Base-by-base conservation (phyloP, 1,139 yeast genomes). In the Yamadazyma trypodendri region DNA sequence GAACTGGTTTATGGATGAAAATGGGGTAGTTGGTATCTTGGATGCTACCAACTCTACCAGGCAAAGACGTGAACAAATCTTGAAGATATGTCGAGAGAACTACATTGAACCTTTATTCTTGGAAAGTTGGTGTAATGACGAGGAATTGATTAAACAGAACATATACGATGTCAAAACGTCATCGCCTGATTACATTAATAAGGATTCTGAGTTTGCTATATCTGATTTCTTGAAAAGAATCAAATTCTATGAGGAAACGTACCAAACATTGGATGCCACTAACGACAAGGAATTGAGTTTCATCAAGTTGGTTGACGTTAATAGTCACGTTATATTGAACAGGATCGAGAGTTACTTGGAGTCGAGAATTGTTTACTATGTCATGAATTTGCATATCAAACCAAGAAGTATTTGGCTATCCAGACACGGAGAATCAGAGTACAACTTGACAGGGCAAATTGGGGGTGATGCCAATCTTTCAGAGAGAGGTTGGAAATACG, bases 401-500 rank as follows among this genome's bases (percentile, higher is more conserved):
- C 96, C 96, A 24, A 76, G 97, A 50, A 77, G 84, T 46, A 89
- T 92, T 45, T 92, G 95, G 90, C 72, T 92, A 38, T 86, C 96
- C 34, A 77, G 98, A 50, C 98, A 92, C 54, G 98, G 98, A 24
- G 98, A 92, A 64, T 84, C 95, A 2, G 83, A 81, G 58, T 92
- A 83, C 66, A 92, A 92, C 59, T 73, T 92, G 48, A 89, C 92
- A 34, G 97, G 97, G 24, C 89, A 89, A 62, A 84, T 92, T 46
- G 98, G 98, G 21, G 98, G 98, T 18, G 97, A 92, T 65, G 88
- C 97, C 3, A 77, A 84, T 52, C 70, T 92, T 41, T 82, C 94
- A 31, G 84, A 83, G 44, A 74, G 98, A 35, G 98, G 98, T 6
- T 75, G 84, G 66, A 68, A 83, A 53, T 92, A 92, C 57, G 95